Evolutionary conservation across 208 protist genomes (phyloP).

Genomic region (Vickermania ingenoplastis): DNA sequence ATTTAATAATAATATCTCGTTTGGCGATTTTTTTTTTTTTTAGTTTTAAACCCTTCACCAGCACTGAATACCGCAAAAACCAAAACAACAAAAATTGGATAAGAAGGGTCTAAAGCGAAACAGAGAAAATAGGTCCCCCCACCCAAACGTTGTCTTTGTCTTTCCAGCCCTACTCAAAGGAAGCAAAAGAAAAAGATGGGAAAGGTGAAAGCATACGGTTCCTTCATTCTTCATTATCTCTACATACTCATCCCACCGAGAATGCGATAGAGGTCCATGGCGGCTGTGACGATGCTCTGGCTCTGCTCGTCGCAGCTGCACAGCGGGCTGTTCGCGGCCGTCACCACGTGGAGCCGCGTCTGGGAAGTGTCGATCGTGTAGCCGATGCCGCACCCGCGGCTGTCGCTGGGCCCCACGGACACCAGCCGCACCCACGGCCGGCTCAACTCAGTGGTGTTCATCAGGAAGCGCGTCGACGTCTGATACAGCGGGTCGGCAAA

Average conservation of each 20-base stretch:
- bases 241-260: neutral
- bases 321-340: slow-evolving; percentile 67
- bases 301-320: slow-evolving; percentile 29
- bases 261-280: neutral
- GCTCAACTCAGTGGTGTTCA: slow-evolving; percentile 65
- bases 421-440: slow-evolving; percentile 67
- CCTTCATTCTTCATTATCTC: too few species aligned
- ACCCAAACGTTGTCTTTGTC: too few species aligned
- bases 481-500: slow-evolving; percentile 72
- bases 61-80: too few species aligned
- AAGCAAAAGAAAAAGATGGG: too few species aligned
- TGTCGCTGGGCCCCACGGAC: slow-evolving; percentile 76
- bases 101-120: too few species aligned
- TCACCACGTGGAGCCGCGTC: slow-evolving; percentile 80
- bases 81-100: too few species aligned
- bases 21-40: too few species aligned
- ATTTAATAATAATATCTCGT: too few species aligned
- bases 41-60: too few species aligned
- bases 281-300: neutral
- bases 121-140: too few species aligned
- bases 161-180: too few species aligned
- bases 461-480: slow-evolving; percentile 24
- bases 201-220: too few species aligned
- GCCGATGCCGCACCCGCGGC: slow-evolving; percentile 87
- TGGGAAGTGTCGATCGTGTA: slow-evolving; percentile 84